phyloP scores from a whole-genome alignment of 2,329 filamentous ascomycete genomes.

The Graphilbum ipis-grandicollis region DNA sequence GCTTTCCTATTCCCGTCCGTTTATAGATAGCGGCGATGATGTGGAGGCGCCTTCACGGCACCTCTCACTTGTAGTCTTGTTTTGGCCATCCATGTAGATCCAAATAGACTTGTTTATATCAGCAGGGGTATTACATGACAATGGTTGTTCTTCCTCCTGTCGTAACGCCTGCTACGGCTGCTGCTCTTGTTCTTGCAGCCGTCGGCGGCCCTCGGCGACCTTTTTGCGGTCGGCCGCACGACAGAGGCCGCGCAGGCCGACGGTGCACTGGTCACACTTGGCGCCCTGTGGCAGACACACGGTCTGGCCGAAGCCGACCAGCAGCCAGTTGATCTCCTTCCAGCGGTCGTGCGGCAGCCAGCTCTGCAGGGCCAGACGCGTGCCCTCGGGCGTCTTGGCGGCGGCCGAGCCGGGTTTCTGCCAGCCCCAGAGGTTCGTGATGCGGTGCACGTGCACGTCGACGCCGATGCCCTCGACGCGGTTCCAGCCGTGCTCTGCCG shows the following conservation, averaged over 20 bases:
- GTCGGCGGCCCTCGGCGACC: constrained; percentile 37
- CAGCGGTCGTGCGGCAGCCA: constrained; percentile 77
- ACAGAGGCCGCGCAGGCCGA: constrained; percentile 63
- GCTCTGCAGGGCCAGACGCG: constrained; percentile 52
- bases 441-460: constrained; percentile 87
- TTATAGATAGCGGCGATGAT: no score
- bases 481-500: constrained; percentile 43
- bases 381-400: constrained; percentile 68
- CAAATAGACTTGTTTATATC: no score
- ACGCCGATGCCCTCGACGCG: constrained; percentile 66
- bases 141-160: no score
- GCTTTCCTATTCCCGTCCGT: no score
- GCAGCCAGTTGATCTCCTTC: constrained; percentile 81
- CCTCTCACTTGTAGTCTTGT: no score
- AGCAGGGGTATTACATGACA: no score
- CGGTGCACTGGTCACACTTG: constrained; percentile 70
- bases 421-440: constrained; percentile 92
- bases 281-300: constrained; percentile 67
- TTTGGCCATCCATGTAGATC: no score
- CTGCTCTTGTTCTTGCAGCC: constrained; percentile 16
- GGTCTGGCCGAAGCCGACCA: constrained; percentile 78
- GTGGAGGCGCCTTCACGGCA: no score
- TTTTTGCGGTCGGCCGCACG: constrained; percentile 50
- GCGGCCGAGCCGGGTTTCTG: constrained; percentile 22
- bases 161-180: no score